Conservation (phyloP, 2,329 filamentous ascomycete species). For the Ophiognomonia clavigignenti-juglandacearum region DNA sequence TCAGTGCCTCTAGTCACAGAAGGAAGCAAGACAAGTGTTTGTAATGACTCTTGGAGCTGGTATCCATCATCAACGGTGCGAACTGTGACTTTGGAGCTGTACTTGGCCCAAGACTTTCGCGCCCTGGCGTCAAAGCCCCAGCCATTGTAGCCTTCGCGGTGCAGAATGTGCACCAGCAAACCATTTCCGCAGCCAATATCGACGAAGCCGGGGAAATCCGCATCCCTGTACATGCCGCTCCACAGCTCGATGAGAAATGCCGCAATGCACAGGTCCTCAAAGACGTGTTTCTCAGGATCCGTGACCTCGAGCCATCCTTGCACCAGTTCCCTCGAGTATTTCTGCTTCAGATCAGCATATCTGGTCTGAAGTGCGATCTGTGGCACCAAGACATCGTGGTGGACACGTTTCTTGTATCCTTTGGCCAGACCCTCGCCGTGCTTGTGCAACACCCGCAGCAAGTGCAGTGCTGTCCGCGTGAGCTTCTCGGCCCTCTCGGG, state of each 20-base stretch:
- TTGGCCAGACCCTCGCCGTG: slow-evolving; percentile 61
- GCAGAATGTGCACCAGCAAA: slow-evolving; percentile 77
- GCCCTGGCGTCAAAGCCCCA: slow-evolving; percentile 90
- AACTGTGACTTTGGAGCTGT: slow-evolving; percentile 36
- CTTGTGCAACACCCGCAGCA: slow-evolving; percentile 66
- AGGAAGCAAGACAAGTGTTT: slow-evolving; percentile 40
- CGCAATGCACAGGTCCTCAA: slow-evolving; percentile 87
- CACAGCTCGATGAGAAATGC: slow-evolving; percentile 92
- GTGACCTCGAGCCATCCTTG: slow-evolving; percentile 80
- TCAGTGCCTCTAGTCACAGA: slow-evolving; percentile 27
- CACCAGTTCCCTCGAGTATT: slow-evolving; percentile 68
- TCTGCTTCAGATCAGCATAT: slow-evolving; percentile 73
- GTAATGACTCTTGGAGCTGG: slow-evolving; percentile 10
- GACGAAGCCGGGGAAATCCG: slow-evolving; percentile 77
- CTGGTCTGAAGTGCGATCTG: slow-evolving; percentile 76
- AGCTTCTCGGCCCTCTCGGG: slow-evolving; percentile 41
- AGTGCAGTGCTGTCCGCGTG: slow-evolving; percentile 61
- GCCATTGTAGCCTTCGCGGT: slow-evolving; percentile 73
- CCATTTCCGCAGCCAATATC: slow-evolving; percentile 97
- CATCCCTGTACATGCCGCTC: slow-evolving; percentile 68
- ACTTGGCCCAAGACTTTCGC: slow-evolving; percentile 79
- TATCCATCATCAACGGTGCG: slow-evolving; percentile 28
- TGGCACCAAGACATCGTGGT: slow-evolving; percentile 77
- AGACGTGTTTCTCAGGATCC: slow-evolving; percentile 86
- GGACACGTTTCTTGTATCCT: slow-evolving; percentile 75